Conservation (phyloP, 352 stramenopile genomes). For the Phytophthora idaei region DNA sequence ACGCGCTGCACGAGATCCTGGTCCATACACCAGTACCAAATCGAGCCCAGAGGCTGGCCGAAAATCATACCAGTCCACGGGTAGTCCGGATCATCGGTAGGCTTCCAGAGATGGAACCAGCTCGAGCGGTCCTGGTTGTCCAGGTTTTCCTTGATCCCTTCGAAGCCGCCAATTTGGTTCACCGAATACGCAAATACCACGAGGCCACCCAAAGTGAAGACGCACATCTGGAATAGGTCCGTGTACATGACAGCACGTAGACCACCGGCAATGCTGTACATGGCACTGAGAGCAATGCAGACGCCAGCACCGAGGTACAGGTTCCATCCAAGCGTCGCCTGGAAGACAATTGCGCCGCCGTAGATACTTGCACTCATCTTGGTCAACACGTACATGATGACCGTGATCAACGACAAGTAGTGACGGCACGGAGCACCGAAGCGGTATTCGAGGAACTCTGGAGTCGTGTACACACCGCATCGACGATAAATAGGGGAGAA, state of each 20-base stretch:
- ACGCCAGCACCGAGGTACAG: constrained; percentile 54
- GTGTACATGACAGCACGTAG: constrained; percentile 77
- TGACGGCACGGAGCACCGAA: constrained; percentile 54
- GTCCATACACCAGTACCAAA: constrained; percentile 83
- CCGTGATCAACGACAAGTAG: constrained; percentile 63
- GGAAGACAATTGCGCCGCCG: constrained; percentile 64
- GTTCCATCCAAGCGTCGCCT: constrained; percentile 66
- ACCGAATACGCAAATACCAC: constrained; percentile 60
- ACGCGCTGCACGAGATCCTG: constrained; percentile 72
- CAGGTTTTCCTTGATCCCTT: constrained; percentile 55
- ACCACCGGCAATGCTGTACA: constrained; percentile 68
- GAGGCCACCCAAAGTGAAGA: constrained; percentile 64
- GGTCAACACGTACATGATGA: constrained; percentile 73
- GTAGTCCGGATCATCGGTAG: constrained; percentile 57
- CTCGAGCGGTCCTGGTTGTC: constrained; percentile 43
- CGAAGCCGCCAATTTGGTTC: constrained; percentile 61
- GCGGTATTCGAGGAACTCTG: constrained; percentile 58
- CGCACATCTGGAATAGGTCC: constrained; percentile 72
- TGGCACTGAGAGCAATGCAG: constrained; percentile 55
- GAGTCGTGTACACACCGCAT: constrained; percentile 60
- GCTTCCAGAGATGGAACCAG: constrained; percentile 66
- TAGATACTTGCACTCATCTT: constrained; percentile 77
- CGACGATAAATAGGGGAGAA: constrained; percentile 70
- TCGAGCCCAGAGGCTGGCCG: constrained; percentile 58
- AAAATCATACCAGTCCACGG: constrained; percentile 78